Evolutionary conservation across 1,139 yeast genomes (phyloP).

Genomic region (Candida tropicalis): DNA sequence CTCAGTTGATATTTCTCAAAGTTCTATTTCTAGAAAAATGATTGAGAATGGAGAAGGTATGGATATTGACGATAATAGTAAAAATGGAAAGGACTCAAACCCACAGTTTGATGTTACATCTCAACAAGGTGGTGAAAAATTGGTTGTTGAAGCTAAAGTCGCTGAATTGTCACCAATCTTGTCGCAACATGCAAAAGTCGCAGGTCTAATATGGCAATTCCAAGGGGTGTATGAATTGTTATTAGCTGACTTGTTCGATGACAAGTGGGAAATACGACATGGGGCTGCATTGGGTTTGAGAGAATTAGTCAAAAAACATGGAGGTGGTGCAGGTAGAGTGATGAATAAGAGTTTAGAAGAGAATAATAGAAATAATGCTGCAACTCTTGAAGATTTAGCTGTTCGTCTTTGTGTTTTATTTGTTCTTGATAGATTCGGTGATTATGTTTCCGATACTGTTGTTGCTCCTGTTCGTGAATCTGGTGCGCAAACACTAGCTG

Average conservation of each 20-base stretch:
- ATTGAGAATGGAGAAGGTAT: slow-evolving; percentile 30
- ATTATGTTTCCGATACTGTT: slow-evolving; percentile 95
- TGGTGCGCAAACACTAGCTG: slow-evolving; percentile 93
- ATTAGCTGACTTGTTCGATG: slow-evolving; percentile 78
- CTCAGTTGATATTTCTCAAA: slow-evolving; percentile 77
- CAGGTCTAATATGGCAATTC: slow-evolving; percentile 89
- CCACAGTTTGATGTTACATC: slow-evolving; percentile 64
- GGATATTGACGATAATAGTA: slow-evolving; percentile 20
- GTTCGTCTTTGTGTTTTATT: slow-evolving; percentile 84
- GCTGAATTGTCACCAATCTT: slow-evolving; percentile 70
- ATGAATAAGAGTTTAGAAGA: slow-evolving; percentile 61
- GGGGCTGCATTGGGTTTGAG: slow-evolving; percentile 94
- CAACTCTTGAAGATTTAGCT: slow-evolving; percentile 84
- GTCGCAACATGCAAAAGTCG: slow-evolving; percentile 73
- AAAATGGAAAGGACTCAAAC: slow-evolving; percentile 9
- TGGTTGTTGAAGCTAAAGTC: slow-evolving; percentile 80
- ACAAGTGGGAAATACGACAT: slow-evolving; percentile 93
- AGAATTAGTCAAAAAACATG: slow-evolving; percentile 84
- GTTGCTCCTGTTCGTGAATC: slow-evolving; percentile 98
- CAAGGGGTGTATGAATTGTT: slow-evolving; percentile 94
- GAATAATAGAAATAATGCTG: slow-evolving; percentile 65
- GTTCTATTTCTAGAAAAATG: slow-evolving; percentile 68
- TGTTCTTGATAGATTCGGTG: slow-evolving; percentile 95
- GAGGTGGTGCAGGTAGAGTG: slow-evolving; percentile 83
- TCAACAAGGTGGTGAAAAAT: slow-evolving; percentile 77